phyloP scores from a whole-genome alignment of 2,329 filamentous ascomycete genomes.

The Tolypocladium album region DNA sequence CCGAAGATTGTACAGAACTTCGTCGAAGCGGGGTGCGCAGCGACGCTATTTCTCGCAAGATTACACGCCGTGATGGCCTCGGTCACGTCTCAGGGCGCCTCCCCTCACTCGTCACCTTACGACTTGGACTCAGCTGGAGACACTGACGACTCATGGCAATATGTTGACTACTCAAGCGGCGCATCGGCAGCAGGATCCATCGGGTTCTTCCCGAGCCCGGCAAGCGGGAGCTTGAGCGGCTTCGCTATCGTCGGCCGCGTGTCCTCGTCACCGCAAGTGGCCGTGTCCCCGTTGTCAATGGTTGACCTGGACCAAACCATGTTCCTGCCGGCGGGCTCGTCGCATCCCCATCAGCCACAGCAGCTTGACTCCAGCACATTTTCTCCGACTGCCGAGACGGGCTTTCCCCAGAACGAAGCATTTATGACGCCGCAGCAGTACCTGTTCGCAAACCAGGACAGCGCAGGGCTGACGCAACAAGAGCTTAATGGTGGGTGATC shows the following conservation, averaged over 20 bases:
- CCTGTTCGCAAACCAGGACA: slow-evolving; percentile 23
- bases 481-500: slow-evolving; percentile 19
- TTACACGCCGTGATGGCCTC: slow-evolving; percentile 19
- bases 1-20: neutral
- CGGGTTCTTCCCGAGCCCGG: slow-evolving; percentile 38
- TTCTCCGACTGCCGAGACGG: slow-evolving; percentile 13
- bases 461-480: slow-evolving; percentile 11
- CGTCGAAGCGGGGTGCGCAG: neutral
- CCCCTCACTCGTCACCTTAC: slow-evolving; percentile 27
- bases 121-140: slow-evolving; percentile 28
- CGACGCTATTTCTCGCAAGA: neutral
- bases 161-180: slow-evolving; percentile 24
- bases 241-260: slow-evolving; percentile 34
- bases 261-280: slow-evolving; percentile 16
- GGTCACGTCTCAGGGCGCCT: slow-evolving; percentile 24
- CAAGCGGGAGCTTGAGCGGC: slow-evolving; percentile 38
- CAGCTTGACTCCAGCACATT: slow-evolving; percentile 16
- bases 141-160: slow-evolving; percentile 34
- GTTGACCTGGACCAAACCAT: slow-evolving; percentile 25
- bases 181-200: slow-evolving; percentile 26
- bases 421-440: slow-evolving; percentile 28
- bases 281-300: slow-evolving; percentile 30
- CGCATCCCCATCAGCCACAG: slow-evolving; percentile 16
- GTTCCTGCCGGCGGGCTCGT: slow-evolving; percentile 22
- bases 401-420: slow-evolving; percentile 18